phyloP scores from a whole-genome alignment of 495 filamentous ascomycete genomes.

The Annulohypoxylon maeteangense region DNA sequence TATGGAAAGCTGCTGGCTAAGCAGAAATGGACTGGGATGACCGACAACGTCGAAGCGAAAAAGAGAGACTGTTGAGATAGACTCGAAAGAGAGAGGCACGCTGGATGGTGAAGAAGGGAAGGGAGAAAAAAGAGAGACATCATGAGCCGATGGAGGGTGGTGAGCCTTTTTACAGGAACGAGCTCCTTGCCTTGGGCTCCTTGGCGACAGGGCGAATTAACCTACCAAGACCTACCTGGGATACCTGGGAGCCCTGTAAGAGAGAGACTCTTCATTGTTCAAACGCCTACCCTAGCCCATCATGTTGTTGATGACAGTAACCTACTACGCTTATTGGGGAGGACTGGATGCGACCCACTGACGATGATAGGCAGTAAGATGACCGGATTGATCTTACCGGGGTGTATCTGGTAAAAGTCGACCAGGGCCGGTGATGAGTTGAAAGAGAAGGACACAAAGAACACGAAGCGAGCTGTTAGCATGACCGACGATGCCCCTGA shows the following conservation, averaged over 20 bases:
- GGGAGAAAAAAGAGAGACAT: conserved; percentile 33
- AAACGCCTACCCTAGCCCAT: conserved; percentile 19
- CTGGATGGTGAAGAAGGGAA: conserved; percentile 41
- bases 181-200: conserved; percentile 27
- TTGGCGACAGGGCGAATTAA: conserved; percentile 21
- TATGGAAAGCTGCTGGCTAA: conserved; percentile 48
- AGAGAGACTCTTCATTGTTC: conserved; percentile 19
- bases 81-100: conserved; percentile 41
- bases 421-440: conserved; percentile 16
- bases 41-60: conserved; percentile 46
- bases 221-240: conserved; percentile 10
- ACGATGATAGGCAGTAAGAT: conserved; percentile 21
- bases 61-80: conserved; percentile 50
- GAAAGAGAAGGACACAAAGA: conserved; percentile 18
- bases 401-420: conserved; percentile 37
- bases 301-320: conserved; percentile 31
- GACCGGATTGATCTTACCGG: conserved; percentile 18
- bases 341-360: conserved; percentile 39
- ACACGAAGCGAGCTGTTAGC: conserved; percentile 16
- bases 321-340: conserved; percentile 38
- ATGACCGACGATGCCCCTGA: conserved; percentile 32
- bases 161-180: conserved; percentile 42
- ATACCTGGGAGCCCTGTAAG: neutral
- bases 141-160: conserved; percentile 31
- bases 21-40: conserved; percentile 46